Conservation (phyloP, 164 flowering plant genomes). For the grape (Vitis vinifera) region DNA sequence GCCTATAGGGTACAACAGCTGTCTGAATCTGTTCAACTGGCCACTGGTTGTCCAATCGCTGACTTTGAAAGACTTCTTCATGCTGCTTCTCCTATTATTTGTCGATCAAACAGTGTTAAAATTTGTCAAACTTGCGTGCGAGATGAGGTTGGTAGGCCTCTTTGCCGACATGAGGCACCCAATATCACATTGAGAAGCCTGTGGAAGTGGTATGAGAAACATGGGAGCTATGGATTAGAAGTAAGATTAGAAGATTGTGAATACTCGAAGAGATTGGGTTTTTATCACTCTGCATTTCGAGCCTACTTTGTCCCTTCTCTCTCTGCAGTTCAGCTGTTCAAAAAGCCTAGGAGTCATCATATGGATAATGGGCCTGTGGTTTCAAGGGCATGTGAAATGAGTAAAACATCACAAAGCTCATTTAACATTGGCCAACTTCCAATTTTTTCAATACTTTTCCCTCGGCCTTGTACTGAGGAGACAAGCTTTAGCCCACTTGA, state of each 20-base stretch:
- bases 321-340: slow-evolving; percentile 81
- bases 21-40: slow-evolving; percentile 51
- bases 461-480: slow-evolving; percentile 25
- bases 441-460: slow-evolving; percentile 32
- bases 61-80: slow-evolving; percentile 63
- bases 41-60: slow-evolving; percentile 56
- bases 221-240: slow-evolving; percentile 70
- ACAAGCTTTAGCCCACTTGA: slow-evolving; percentile 3
- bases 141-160: slow-evolving; percentile 19
- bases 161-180: slow-evolving; percentile 55
- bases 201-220: slow-evolving; percentile 84
- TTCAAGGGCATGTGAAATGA: slow-evolving; percentile 10
- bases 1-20: slow-evolving; percentile 40
- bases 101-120: slow-evolving; percentile 10
- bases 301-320: slow-evolving; percentile 77
- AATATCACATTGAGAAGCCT: slow-evolving; percentile 45
- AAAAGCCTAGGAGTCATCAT: slow-evolving; percentile 19
- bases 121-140: slow-evolving; percentile 31
- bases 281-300: slow-evolving; percentile 28
- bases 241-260: slow-evolving; percentile 44
- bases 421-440: slow-evolving; percentile 18
- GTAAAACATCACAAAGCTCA: slow-evolving; percentile 15
- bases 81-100: slow-evolving; percentile 54
- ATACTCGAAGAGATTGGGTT: slow-evolving; percentile 33
- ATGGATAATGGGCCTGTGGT: slow-evolving; percentile 10